Evolutionary conservation across 495 filamentous ascomycete genomes (phyloP), one percentile per base, ranked within the genome.

Genomic region (Tricharina praecox): DNA sequence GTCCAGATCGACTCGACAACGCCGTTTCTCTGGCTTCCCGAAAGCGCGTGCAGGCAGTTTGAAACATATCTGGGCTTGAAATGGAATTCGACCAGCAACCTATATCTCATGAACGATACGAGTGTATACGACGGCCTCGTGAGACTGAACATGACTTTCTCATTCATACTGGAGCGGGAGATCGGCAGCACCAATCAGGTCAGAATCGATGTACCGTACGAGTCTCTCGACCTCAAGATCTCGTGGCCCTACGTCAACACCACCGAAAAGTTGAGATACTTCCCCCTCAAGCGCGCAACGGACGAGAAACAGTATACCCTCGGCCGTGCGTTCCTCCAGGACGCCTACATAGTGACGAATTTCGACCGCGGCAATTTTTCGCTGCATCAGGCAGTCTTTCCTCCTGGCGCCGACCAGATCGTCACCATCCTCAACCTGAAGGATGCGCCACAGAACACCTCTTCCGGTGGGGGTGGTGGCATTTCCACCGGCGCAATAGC

Each of bases 271-370:
- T 51, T 70, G 15, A 66, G 69, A 15, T 82, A 82, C 59, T 81
- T 85, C 50, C 76, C 79, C 18, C 62, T 82, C 18, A 66, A 71
- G 46, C 60, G 64, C 36, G 65, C 69, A 20, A 59, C 63, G 20
- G 68, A 72, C 55, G 59, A 63, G 18, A 71, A 68, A n/a, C 67
- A 75, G 48, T 68, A 70, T 51, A 74, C 75, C n/a, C 68, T 83
- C 50, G 79, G 79, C n/a, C 71, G 79, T 23, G 61, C 66, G 2
- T 83, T 83, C 52, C 66, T 83, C 48, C 79, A 83, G 63, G 79
- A 82, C 60, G 70, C 75, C 13, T 83, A 83, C 50, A 53, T 83
- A 9, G 72, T 74, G 15, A 72, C 70, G n/a, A 73, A 77, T 50
- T 82, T 81, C 58, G 77, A 82, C 42, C 66, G 68, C 20, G 66